A percentile compares a stretch with the other conserved stretches of the same genome.
These are phyloP conservation scores for Chondrus crispus DNA, from an alignment of 23 red algal species.

Conservation along the genomic window DNA sequence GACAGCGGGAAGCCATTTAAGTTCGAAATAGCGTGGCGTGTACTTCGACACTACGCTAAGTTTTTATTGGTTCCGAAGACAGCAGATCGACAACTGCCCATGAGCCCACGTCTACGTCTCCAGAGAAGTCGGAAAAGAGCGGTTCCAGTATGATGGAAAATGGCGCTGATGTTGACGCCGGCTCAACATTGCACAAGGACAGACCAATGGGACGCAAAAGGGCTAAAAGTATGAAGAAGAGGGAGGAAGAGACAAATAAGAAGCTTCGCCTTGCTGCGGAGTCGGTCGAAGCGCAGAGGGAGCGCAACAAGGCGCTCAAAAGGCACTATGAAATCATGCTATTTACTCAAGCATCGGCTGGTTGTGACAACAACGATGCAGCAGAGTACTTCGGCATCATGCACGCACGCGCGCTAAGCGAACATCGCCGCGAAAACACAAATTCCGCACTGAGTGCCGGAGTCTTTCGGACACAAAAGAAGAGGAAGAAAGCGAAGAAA, in stretches of 20 bases:
- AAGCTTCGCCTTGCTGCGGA: constrained; percentile 15
- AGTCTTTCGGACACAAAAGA: no score
- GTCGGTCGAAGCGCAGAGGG: neutral
- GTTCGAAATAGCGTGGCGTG: neutral
- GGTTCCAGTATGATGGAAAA: neutral
- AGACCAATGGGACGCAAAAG: neutral
- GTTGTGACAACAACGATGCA: neutral
- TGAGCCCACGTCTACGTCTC: neutral
- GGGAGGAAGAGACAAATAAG: neutral
- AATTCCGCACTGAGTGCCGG: no score
- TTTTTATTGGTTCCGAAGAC: neutral
- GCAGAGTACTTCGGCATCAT: neutral
- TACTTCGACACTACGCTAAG: neutral
- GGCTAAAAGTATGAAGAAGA: neutral
- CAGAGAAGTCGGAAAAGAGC: neutral
- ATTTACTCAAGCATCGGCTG: neutral
- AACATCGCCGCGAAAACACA: no score
- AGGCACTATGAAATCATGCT: constrained; percentile 1
- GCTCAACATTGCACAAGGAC: neutral
- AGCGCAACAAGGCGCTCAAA: neutral
- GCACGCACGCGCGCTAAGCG: neutral
- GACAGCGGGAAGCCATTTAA: neutral
- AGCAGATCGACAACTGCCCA: no score
- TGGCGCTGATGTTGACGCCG: neutral
- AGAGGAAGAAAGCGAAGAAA: no score